These are phyloP conservation scores for Elsinoe perseae DNA, from an alignment of 2,329 filamentous ascomycete genomes.

Conservation along the genomic window DNA sequence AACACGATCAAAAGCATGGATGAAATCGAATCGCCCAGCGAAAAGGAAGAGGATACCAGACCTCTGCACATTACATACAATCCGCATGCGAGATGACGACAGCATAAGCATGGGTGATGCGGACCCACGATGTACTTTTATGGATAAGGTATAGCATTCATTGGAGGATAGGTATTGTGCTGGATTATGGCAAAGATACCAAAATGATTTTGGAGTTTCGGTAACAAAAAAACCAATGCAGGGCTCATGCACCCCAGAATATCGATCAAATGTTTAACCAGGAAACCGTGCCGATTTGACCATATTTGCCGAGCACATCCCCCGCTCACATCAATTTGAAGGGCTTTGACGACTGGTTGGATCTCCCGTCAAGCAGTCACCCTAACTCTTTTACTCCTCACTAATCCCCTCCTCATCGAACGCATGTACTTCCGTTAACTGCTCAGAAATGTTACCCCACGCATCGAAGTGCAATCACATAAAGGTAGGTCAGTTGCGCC, in stretches of 20 bases:
- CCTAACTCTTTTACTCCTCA: too few species aligned
- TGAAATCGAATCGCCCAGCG: background rate
- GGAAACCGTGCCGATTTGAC: background rate
- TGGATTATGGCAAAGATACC: background rate
- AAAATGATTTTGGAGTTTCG: background rate
- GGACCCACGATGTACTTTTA: background rate
- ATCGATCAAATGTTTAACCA: background rate
- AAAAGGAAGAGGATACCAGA: conserved; percentile 12
- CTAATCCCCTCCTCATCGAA: too few species aligned
- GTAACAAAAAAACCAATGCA: background rate
- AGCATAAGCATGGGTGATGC: background rate
- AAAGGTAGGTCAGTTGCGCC: background rate
- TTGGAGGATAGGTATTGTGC: background rate
- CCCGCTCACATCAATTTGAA: background rate
- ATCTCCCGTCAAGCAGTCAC: too few species aligned
- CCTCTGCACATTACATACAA: conserved; percentile 9
- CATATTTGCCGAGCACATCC: background rate
- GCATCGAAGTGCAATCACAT: background rate
- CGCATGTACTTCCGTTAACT: too few species aligned
- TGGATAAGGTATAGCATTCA: background rate
- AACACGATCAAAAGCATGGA: conserved; percentile 8
- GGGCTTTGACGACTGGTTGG: background rate
- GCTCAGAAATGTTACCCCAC: too few species aligned
- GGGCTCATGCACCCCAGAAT: background rate
- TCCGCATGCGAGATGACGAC: conserved; percentile 4